Percentiles rank a stretch among this genome's conserved stretches.
These are phyloP conservation scores for Alisma plantagoaquatica DNA, from an alignment of 106 monocot species.

Conservation along the genomic window DNA sequence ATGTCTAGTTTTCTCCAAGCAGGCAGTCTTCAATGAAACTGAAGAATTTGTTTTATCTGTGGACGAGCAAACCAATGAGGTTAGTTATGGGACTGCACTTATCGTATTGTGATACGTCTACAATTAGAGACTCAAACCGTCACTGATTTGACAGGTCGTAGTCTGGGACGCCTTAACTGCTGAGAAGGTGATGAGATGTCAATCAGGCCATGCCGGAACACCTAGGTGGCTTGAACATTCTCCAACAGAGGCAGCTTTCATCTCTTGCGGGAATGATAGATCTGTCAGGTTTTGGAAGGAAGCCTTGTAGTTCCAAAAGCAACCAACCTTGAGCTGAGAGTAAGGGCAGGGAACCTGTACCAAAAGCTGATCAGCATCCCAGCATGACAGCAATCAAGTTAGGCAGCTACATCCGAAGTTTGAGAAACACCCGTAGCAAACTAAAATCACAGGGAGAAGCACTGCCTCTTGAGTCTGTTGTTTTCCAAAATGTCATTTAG, in stretches of 20 bases:
- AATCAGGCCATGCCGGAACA: constrained; percentile 64
- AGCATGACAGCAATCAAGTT: too few species aligned
- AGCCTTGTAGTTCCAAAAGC: constrained; percentile 9
- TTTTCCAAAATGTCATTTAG: too few species aligned
- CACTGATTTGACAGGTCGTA: constrained; percentile 47
- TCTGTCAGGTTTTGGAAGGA: constrained; percentile 90
- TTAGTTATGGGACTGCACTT: constrained; percentile 18
- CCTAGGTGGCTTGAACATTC: constrained; percentile 90
- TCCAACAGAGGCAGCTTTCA: constrained; percentile 55
- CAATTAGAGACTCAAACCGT: too few species aligned
- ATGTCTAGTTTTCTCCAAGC: constrained; percentile 11
- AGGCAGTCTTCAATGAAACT: constrained; percentile 87
- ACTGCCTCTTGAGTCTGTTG: too few species aligned
- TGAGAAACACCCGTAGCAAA: too few species aligned
- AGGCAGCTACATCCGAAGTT: too few species aligned
- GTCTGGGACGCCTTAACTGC: constrained; percentile 85
- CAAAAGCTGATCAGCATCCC: too few species aligned
- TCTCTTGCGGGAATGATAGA: constrained; percentile 74
- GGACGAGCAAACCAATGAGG: constrained; percentile 90
- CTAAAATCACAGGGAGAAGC: too few species aligned
- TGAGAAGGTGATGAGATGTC: constrained; percentile 68
- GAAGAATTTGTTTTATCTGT: constrained; percentile 82
- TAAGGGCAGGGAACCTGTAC: too few species aligned
- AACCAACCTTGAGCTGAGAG: too few species aligned
- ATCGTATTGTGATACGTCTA: too few species aligned